Conservation (phyloP, 176 grass and related monocot genomes). For the Calamus simplicifolius region DNA sequence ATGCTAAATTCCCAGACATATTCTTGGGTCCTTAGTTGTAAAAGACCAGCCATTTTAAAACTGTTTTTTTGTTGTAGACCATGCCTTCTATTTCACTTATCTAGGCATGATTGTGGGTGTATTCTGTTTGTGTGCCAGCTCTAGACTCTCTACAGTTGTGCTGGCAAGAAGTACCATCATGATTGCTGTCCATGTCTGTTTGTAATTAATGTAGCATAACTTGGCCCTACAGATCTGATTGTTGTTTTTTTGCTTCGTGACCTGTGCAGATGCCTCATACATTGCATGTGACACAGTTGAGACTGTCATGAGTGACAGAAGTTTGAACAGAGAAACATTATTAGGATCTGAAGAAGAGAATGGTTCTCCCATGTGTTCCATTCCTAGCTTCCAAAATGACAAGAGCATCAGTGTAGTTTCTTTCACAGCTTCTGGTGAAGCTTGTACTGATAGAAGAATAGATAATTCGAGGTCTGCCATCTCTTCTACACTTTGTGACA, state of each 20-base stretch:
- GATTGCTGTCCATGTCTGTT: no score
- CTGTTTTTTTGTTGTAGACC: no score
- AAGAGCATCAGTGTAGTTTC: conserved; percentile 44
- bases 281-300: conserved; percentile 36
- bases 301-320: conserved; percentile 47
- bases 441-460: conserved; percentile 43
- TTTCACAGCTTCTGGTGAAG: conserved; percentile 44
- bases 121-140: no score
- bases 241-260: conserved; percentile 13
- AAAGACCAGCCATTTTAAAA: no score
- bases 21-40: no score
- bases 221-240: neutral
- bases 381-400: conserved; percentile 50
- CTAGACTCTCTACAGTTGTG: no score
- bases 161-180: no score
- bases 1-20: no score
- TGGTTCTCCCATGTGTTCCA: conserved; percentile 58
- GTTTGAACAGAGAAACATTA: conserved; percentile 56
- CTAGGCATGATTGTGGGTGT: no score
- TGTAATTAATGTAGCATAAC: no score
- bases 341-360: conserved; percentile 57
- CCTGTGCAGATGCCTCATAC: conserved; percentile 50
- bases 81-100: no score
- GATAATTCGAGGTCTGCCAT: conserved; percentile 41
- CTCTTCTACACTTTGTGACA: conserved; percentile 54